Base-by-base conservation (phyloP, 345 rosid species). In the Citrus australasica region DNA sequence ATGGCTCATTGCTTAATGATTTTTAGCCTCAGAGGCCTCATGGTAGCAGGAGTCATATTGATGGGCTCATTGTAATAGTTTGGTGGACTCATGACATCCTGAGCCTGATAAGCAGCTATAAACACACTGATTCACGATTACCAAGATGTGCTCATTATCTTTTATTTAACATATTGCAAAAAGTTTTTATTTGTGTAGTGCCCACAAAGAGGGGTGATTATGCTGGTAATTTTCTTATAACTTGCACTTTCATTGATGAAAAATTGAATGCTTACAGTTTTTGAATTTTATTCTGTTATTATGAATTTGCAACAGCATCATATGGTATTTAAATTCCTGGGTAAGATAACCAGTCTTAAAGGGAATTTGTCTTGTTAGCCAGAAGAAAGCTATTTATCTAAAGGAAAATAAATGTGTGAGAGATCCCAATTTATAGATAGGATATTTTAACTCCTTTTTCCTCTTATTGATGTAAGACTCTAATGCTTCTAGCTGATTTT, bases 401-500 rank as follows among this genome's bases (percentile, higher is more conserved):
- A 53, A 8, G 75, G 42, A 69, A 46, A 69, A 30, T 27, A 22
- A 17, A 21, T 37, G 16, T 28, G 21, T 28, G 61, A 27, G 14
- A 40, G 38, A 35, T 60, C 32, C 25, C 61, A 74, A 73, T 35
- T 58, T 73, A 11, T 13, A 4, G 8, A 21, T 25, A 14, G 67
- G 14, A 24, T 60, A 32, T 28, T 51, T 38, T 5, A 16, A 10
- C 7, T 59, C 25, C 14, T 59, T 66, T 70, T 61, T 67, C n/a
- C 73, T 63, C 69, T 48, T 28, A 28, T 79, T 78, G 69, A 19
- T 38, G 61, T 55, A 51, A 30, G 67, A 17, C 24, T 62, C 55
- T 71, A 59, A 64, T 65, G 56, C 71, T 63, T 73, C 55, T 55
- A 80, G 77, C 53, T 81, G 71, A 33, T 78, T 46, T 76, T 83